These are phyloP conservation scores for Lavandula angustifolia DNA, from an alignment of 257 asterid species.

Conservation along the genomic window DNA sequence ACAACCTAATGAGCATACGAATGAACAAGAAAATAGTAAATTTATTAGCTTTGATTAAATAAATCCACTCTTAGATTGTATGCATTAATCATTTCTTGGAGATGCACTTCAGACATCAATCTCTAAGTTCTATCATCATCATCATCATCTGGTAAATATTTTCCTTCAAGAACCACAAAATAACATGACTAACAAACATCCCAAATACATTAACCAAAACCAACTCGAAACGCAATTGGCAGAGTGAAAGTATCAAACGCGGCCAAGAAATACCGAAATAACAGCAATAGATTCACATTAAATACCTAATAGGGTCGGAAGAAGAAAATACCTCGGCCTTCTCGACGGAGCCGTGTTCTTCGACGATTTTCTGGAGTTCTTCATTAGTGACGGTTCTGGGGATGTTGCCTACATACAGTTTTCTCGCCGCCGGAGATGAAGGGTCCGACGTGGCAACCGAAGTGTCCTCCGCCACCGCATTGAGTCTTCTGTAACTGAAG, in stretches of 20 bases:
- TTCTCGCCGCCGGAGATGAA: constrained; percentile 57
- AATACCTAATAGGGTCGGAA: neutral
- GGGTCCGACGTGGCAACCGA: constrained; percentile 63
- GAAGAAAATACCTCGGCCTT: constrained; percentile 64
- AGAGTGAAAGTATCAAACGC: neutral
- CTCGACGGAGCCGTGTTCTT: constrained; percentile 80
- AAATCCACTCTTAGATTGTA: neutral
- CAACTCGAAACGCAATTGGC: neutral
- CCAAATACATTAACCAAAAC: neutral
- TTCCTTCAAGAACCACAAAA: neutral
- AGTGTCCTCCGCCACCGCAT: constrained; percentile 61
- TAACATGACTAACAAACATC: neutral
- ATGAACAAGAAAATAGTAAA: neutral
- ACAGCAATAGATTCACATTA: neutral
- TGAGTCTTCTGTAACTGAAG: constrained; percentile 34
- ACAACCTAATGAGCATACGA: neutral
- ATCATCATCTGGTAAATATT: neutral
- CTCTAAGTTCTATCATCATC: constrained; percentile 1
- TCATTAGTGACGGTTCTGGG: constrained; percentile 73
- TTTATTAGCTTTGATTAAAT: neutral
- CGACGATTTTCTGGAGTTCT: constrained; percentile 68
- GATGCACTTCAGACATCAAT: neutral
- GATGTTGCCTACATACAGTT: constrained; percentile 80
- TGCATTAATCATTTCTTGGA: neutral
- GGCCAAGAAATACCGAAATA: neutral